These are phyloP conservation scores for Pythium biforme DNA, from an alignment of 352 stramenopile species.

Conservation along the genomic window DNA sequence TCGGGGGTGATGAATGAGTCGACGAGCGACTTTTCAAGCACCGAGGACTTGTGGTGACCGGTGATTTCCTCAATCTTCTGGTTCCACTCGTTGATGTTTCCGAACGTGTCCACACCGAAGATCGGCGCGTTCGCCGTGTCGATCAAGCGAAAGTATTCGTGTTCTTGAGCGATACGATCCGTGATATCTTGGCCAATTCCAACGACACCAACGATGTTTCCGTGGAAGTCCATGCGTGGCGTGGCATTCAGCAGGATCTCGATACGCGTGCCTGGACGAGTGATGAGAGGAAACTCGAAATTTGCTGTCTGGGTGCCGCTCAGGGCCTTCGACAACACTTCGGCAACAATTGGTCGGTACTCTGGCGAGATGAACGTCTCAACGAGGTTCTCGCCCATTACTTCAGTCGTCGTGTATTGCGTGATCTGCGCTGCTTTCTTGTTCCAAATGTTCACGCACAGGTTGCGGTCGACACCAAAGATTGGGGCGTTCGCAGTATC, in stretches of 20 bases:
- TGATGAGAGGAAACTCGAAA: constrained; percentile 90
- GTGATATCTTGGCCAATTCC: constrained; percentile 86
- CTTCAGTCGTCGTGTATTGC: constrained; percentile 83
- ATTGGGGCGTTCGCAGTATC: constrained; percentile 72
- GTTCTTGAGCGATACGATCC: constrained; percentile 65
- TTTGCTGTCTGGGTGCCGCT: constrained; percentile 78
- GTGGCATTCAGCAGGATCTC: constrained; percentile 81
- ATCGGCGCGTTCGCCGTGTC: constrained; percentile 82
- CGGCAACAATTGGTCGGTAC: constrained; percentile 61
- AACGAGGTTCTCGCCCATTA: constrained; percentile 83
- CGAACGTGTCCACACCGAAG: constrained; percentile 82
- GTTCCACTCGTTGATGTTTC: constrained; percentile 86
- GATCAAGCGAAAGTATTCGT: constrained; percentile 74
- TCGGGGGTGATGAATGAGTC: constrained; percentile 80
- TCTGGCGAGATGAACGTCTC: constrained; percentile 84
- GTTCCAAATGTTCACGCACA: constrained; percentile 90
- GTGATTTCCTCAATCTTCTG: constrained; percentile 87
- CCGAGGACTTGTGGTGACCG: constrained; percentile 66
- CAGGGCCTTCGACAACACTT: constrained; percentile 73
- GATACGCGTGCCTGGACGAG: constrained; percentile 49
- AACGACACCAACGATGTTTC: constrained; percentile 83
- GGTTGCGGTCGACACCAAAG: constrained; percentile 58
- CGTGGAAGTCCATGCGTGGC: constrained; percentile 58
- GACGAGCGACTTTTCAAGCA: constrained; percentile 71
- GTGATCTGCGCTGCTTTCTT: constrained; percentile 88